phyloP scores from a whole-genome alignment of 2,329 filamentous ascomycete species.

The Aspergillus arachidicola region DNA sequence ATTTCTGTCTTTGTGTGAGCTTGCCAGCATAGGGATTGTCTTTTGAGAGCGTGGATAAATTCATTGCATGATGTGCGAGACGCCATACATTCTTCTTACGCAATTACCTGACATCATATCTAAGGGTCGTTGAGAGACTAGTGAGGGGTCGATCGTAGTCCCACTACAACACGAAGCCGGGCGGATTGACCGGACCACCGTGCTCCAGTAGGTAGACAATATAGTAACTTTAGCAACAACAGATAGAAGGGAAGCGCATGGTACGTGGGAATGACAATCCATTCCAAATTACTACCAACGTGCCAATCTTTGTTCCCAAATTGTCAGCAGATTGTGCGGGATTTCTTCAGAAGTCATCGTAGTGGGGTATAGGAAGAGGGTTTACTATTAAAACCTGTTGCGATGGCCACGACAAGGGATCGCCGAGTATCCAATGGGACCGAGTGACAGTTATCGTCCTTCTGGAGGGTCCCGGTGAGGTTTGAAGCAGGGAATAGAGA shows the following conservation, averaged over 20 bases:
- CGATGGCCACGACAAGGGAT: neutral
- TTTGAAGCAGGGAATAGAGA: neutral
- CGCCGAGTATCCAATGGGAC: conserved; percentile 11
- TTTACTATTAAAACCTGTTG: no score
- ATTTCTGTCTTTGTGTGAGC: neutral
- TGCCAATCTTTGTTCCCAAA: no score
- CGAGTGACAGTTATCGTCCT: conserved; percentile 7
- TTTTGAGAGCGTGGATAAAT: neutral
- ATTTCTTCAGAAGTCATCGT: neutral
- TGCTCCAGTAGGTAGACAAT: neutral
- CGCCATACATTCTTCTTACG: neutral
- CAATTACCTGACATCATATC: conserved; percentile 7
- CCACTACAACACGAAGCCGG: neutral
- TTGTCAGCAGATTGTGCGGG: neutral
- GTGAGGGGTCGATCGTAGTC: neutral
- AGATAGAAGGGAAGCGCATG: neutral
- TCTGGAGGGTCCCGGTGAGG: conserved; percentile 13
- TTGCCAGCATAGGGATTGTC: neutral
- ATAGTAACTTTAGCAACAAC: neutral
- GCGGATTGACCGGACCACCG: neutral
- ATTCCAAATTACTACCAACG: no score
- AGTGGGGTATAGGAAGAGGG: neutral
- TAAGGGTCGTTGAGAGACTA: neutral
- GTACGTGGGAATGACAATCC: neutral
- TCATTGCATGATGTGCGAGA: conserved; percentile 1